Evolutionary conservation across 2,329 filamentous ascomycete species (phyloP).

Genomic region (Aureobasidium sp.): DNA sequence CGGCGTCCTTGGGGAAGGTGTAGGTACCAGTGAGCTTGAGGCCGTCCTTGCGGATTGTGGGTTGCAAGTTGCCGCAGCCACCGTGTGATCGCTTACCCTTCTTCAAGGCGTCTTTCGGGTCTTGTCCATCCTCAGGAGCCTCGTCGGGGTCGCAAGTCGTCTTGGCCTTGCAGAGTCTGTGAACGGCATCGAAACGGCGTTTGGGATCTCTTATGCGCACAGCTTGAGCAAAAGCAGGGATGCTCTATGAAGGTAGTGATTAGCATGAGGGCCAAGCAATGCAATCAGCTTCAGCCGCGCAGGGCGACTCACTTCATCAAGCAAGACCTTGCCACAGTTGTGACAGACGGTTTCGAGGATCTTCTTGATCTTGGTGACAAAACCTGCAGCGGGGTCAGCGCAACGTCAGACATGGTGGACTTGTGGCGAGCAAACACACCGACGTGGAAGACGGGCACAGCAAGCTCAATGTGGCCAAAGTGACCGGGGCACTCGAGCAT

Average conservation of each 20-base stretch:
- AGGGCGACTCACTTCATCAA: constrained; percentile 90
- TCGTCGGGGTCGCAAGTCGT: constrained; percentile 74
- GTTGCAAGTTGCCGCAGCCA: constrained; percentile 87
- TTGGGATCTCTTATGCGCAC: constrained; percentile 86
- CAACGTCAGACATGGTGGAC: background rate
- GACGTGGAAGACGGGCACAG: constrained; percentile 88
- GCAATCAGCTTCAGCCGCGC: constrained; percentile 20
- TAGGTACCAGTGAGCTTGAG: constrained; percentile 71
- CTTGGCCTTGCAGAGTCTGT: constrained; percentile 86
- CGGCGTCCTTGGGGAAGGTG: constrained; percentile 63
- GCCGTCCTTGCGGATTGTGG: constrained; percentile 78
- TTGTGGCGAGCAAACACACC: constrained; percentile 39
- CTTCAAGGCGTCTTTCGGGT: constrained; percentile 49
- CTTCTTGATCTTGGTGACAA: constrained; percentile 99
- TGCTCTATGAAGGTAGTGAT: constrained; percentile 53
- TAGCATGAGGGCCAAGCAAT: constrained; percentile 27
- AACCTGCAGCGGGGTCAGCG: constrained; percentile 55
- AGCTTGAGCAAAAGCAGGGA: constrained; percentile 75
- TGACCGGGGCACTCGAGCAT: constrained; percentile 96
- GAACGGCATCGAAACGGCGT: constrained; percentile 85
- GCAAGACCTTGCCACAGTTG: constrained; percentile 95
- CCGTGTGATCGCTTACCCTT: constrained; percentile 55
- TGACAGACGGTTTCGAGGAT: constrained; percentile 97
- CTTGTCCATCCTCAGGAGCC: constrained; percentile 57
- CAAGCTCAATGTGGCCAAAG: constrained; percentile 97